Conservation (phyloP, 2,329 filamentous ascomycete genomes). For the Plectosphaerella plurivora region DNA sequence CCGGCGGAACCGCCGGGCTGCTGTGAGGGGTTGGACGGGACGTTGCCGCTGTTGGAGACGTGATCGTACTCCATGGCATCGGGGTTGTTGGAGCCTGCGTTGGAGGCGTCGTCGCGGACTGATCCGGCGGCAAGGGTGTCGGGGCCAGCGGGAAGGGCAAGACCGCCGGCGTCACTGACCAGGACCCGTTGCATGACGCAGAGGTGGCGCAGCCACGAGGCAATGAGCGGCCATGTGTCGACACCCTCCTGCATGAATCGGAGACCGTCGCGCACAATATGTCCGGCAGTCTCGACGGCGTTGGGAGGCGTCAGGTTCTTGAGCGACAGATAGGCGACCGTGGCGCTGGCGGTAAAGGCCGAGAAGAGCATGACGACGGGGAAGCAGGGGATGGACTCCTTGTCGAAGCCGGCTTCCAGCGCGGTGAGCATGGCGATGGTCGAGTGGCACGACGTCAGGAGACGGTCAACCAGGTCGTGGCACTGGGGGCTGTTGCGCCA, state of each 20-base stretch:
- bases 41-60: slow-evolving; percentile 24
- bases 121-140: slow-evolving; percentile 28
- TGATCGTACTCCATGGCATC: slow-evolving; percentile 57
- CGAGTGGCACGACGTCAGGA: slow-evolving; percentile 55
- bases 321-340: slow-evolving; percentile 57
- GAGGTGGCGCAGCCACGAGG: slow-evolving; percentile 56
- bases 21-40: slow-evolving; percentile 19
- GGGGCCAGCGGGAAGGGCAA: slow-evolving; percentile 21
- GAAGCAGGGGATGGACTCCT: slow-evolving; percentile 55
- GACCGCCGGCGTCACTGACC: slow-evolving; percentile 42
- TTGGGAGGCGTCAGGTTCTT: slow-evolving; percentile 54
- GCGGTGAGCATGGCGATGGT: slow-evolving; percentile 52
- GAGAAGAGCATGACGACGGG: slow-evolving; percentile 62
- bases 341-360: slow-evolving; percentile 56
- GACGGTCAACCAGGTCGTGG: slow-evolving; percentile 50
- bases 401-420: slow-evolving; percentile 52
- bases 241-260: slow-evolving; percentile 55
- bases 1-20: slow-evolving; percentile 21
- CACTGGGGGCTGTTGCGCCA: slow-evolving; percentile 47
- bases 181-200: slow-evolving; percentile 59
- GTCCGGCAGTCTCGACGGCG: slow-evolving; percentile 51
- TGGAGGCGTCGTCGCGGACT: slow-evolving; percentile 53
- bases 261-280: slow-evolving; percentile 54
- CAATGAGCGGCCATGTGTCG: slow-evolving; percentile 55
- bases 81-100: slow-evolving; percentile 49